phyloP scores from a whole-genome alignment of 2,329 filamentous ascomycete species.

The Xylariomycetidae sp. region DNA sequence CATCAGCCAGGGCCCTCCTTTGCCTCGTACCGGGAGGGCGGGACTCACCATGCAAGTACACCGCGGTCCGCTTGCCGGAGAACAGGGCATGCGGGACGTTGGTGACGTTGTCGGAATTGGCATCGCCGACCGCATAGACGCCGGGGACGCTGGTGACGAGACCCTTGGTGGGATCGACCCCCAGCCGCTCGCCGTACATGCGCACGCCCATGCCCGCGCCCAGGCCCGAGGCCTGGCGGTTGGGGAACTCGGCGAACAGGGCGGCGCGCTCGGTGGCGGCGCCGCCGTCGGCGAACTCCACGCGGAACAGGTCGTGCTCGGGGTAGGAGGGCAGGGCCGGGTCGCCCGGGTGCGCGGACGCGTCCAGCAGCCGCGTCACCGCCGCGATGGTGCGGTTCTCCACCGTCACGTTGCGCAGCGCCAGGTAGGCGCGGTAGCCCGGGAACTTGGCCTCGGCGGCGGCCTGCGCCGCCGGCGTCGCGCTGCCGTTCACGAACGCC shows the following conservation, averaged over 20 bases:
- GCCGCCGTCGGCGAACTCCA: constrained; percentile 43
- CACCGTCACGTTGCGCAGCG: constrained; percentile 43
- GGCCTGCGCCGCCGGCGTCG: constrained; percentile 37
- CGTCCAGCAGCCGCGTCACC: constrained; percentile 41
- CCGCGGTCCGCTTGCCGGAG: constrained; percentile 51
- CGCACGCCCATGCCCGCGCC: constrained; percentile 41
- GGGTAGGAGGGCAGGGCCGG: constrained; percentile 36
- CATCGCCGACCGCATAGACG: constrained; percentile 54
- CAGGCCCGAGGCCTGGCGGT: constrained; percentile 41
- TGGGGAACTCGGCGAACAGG: constrained; percentile 44
- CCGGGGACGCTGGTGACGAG: constrained; percentile 46
- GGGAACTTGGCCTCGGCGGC: constrained; percentile 33
- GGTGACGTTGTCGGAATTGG: constrained; percentile 52
- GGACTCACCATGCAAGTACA: constrained; percentile 50
- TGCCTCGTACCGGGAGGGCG: too few species aligned
- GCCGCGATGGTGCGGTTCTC: constrained; percentile 49
- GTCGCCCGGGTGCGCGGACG: constrained; percentile 29
- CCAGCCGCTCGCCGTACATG: constrained; percentile 38
- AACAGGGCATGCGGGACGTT: constrained; percentile 58
- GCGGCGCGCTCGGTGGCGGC: constrained; percentile 38
- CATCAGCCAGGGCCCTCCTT: too few species aligned
- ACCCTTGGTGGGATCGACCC: constrained; percentile 33
- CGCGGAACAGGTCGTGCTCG: constrained; percentile 49
- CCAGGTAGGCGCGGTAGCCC: constrained; percentile 43
- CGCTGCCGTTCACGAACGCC: constrained; percentile 54